phyloP scores from a whole-genome alignment of 495 filamentous ascomycete species.

The Schizothecium vesticola region DNA sequence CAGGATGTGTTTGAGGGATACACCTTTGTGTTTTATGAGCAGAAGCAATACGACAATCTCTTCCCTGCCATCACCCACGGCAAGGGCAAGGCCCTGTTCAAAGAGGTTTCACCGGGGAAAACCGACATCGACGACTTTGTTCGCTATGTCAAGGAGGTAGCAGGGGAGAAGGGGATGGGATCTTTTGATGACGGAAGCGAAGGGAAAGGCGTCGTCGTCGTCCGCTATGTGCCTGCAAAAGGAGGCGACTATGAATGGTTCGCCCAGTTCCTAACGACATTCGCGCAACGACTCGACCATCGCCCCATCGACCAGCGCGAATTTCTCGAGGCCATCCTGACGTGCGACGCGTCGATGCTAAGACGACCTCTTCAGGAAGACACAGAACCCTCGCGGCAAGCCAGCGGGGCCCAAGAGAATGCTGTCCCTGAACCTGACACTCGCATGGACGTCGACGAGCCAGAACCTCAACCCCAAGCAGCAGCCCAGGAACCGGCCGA shows the following conservation, averaged over 20 bases:
- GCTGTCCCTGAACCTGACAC: background rate
- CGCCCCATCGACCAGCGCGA: conserved; percentile 85
- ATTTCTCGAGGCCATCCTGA: conserved; percentile 86
- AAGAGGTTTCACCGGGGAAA: conserved; percentile 52
- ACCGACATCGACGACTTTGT: conserved; percentile 75
- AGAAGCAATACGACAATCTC: conserved; percentile 72
- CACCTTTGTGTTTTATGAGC: conserved; percentile 81
- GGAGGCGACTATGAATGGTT: conserved; percentile 63
- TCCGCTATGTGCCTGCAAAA: conserved; percentile 63
- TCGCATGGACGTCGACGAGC: conserved; percentile 31
- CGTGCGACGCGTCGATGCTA: conserved; percentile 63
- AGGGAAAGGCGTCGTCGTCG: conserved; percentile 68
- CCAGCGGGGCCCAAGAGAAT: conserved; percentile 9
- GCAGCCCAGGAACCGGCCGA: background rate
- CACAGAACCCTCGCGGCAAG: conserved; percentile 9
- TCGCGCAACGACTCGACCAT: conserved; percentile 67
- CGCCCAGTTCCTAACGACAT: conserved; percentile 56
- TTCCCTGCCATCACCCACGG: conserved; percentile 68
- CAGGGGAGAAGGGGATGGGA: conserved; percentile 64
- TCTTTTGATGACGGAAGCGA: conserved; percentile 56
- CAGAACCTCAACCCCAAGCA: conserved; percentile 8
- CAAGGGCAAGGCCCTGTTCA: conserved; percentile 73
- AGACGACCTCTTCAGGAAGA: conserved; percentile 54
- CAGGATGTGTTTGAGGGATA: conserved; percentile 76
- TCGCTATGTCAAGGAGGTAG: conserved; percentile 66